Conservation (phyloP, 331 rosid species). For the Erythrophleum ivorense region DNA sequence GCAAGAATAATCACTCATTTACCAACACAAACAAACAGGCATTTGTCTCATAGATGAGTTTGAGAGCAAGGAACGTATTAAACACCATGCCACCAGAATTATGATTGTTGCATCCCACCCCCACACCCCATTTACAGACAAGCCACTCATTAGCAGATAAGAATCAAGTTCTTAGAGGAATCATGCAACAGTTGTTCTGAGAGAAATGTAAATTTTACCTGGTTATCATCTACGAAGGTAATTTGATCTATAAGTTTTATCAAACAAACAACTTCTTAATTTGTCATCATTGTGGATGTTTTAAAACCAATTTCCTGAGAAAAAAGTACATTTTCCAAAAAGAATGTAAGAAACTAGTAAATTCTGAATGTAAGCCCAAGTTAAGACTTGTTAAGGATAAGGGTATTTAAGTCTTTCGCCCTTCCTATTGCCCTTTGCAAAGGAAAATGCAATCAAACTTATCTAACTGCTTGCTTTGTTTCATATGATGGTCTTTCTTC, state of each 20-base stretch:
- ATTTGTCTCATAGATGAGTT: conserved; percentile 25
- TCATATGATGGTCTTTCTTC: not conserved
- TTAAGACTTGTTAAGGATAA: not conserved
- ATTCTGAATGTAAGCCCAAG: not conserved
- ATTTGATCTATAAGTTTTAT: conserved; percentile 13
- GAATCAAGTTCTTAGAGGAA: conserved; percentile 4
- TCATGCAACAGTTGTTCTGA: conserved; percentile 14
- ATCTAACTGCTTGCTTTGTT: not conserved
- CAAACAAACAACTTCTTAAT: not conserved
- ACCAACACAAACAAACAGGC: not conserved
- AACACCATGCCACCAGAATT: conserved; percentile 20
- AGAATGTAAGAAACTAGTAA: conserved; percentile 21
- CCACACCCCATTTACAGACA: not conserved
- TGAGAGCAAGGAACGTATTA: conserved; percentile 9
- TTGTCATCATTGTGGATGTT: conserved; percentile 2
- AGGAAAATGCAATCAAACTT: not conserved
- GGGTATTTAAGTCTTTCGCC: not conserved
- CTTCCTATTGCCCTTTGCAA: not conserved
- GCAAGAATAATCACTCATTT: too few relatives aligned
- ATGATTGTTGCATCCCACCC: not conserved
- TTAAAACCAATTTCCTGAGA: conserved; percentile 2
- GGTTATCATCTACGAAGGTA: not conserved
- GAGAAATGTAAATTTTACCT: conserved; percentile 1
- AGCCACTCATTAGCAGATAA: conserved; percentile 1
- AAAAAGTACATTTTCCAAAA: not conserved